Base-by-base conservation (phyloP, 148 eudicot species). In the Tetragonia tetragonoides region DNA sequence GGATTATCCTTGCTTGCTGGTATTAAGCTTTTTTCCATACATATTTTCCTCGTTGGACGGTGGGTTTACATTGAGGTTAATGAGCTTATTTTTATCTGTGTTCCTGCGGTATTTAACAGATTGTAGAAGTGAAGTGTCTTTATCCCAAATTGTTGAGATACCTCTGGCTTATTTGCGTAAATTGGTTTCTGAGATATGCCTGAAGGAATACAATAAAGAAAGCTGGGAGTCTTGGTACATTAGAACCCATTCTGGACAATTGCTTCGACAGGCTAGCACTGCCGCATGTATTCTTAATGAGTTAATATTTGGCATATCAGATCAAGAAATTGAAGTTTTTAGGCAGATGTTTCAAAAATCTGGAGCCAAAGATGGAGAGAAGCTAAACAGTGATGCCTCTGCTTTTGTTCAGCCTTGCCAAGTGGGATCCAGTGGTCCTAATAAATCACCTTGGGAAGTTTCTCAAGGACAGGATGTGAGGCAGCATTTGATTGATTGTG, bases 141-240 rank as follows among this genome's bases (percentile, higher is more conserved):
- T 92, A 72, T 89, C 92, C 66, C 80, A 87, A 21, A 76, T 89
- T 65, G 79, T 85, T 64, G 99, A 95, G 80, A 84, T 92, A 73
- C 99, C 95, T 63, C 84, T 95, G 73, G 92, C 86, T 68, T 84
- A 82, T 90, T 38, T 95, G 77, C 92, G 90, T 63, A 87, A 84
- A 61, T 80, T 95, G 83, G 83, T 92, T 60, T 84, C 88, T 65
- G 97, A 92, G 82, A 68, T 95, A 49, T 90, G 97, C 57, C 80
- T 57, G 81, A 95, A 81, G 84, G 90, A 86, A 46, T 81, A 74
- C 81, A 86, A 74, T 68, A 79, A 80, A 53, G 93, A 92, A 81
- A 88, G 86, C 85, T 95, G 99, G 97, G 91, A 87, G 70, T 85
- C 89, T 82, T 95, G 97, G 99, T 92, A 91, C 83, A 72, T 72